Conservation (phyloP, 2,329 filamentous ascomycete genomes). For the Sordariomycetes sp. region DNA sequence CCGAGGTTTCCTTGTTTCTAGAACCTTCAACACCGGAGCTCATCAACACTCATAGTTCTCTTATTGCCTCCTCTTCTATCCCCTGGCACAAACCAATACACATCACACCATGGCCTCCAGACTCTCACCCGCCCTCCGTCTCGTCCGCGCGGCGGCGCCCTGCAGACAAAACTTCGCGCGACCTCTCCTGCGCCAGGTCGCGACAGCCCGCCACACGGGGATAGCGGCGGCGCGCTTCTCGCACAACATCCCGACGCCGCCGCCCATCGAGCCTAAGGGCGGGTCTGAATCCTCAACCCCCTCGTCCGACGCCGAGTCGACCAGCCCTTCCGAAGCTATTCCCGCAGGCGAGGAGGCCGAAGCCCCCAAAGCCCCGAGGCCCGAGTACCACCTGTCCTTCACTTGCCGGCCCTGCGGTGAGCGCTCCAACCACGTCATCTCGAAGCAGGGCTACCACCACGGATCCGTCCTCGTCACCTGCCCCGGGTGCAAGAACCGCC, state of each 20-base stretch:
- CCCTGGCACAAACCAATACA: not conserved
- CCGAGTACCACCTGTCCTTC: slow-evolving; percentile 79
- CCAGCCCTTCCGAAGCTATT: too few relatives aligned
- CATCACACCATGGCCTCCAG: slow-evolving; percentile 4
- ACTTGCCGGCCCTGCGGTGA: slow-evolving; percentile 78
- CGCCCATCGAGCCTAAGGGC: slow-evolving; percentile 11
- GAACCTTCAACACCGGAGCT: not conserved
- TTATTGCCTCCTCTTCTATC: not conserved
- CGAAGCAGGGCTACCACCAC: slow-evolving; percentile 89
- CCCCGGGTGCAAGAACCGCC: slow-evolving; percentile 71
- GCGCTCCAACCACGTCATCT: slow-evolving; percentile 73
- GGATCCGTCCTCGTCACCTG: slow-evolving; percentile 85
- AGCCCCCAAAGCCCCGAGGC: slow-evolving; percentile 9
- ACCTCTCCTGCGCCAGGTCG: not conserved
- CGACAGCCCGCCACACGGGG: not conserved
- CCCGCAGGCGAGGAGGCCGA: too few relatives aligned
- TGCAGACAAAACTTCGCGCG: not conserved
- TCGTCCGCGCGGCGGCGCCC: not conserved
- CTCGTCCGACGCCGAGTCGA: too few relatives aligned
- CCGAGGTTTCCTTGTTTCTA: not conserved
- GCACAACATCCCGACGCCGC: not conserved
- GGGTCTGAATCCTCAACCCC: slow-evolving; percentile 10
- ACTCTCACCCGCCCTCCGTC: slow-evolving; percentile 3
- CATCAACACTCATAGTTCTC: not conserved
- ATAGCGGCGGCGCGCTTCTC: not conserved